Base-by-base conservation (phyloP, 805 yeast genomes). In the Saccharomyces jurei region DNA sequence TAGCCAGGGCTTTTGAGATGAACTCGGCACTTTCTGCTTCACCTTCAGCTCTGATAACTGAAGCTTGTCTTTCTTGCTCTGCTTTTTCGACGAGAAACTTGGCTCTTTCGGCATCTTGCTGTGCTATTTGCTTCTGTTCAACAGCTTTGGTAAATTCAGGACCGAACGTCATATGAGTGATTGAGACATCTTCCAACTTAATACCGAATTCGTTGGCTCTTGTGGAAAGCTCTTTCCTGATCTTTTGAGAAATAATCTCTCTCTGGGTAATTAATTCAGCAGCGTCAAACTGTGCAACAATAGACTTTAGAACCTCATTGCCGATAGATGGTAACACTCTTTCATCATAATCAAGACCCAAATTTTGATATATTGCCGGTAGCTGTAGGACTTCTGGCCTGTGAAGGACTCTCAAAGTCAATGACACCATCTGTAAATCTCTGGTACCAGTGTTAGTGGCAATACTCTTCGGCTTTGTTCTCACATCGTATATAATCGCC, bases 1-100 rank as follows among this genome's bases (percentile, higher is more conserved):
- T 91, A 53, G 85, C 82, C 61, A 94, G 80, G 4, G 98, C 97
- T 72, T 84, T 88, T 36, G 97, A 89, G 58, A 94, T 94, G 57
- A 84, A 84, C 57, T 94, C 98, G 3, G 99, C 99, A 55, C 96
- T 89, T 72, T 94, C 98, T 51, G 99, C 99, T 75, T 94, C 99
- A 74, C 98, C 99, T 74, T 94, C 99, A 29, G 99, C 99, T 66
- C 98, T 83, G 62, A 94, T 91, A 64, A 94, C 89, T 50, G 88
- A 77, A 1, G 98, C 99, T 71, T 87, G 91, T 69, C 96, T 83
- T 72, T 92, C 98, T 75, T 94, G 99, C 72, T 94, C 97, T 8
- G 98, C 98, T 69, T 87, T 87, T 68, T 91, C 97, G 54, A 94
- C 97, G 52, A 89, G 77, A 68, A 82, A 94, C 67, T 86, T 87